Base-by-base conservation (phyloP, 805 yeast species). In the Alloascoidea hylecoeti region DNA sequence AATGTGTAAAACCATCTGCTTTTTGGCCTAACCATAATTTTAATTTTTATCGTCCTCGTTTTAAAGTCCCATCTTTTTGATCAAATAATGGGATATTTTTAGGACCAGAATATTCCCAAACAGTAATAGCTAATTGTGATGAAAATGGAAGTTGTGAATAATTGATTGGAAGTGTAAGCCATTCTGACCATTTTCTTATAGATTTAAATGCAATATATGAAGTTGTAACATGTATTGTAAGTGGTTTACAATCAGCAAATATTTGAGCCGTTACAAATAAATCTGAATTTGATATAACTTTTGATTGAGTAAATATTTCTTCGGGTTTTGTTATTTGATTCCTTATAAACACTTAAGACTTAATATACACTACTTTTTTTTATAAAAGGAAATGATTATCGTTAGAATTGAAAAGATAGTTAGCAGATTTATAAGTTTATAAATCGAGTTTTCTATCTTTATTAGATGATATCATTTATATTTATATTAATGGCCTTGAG, bases 101-200 rank as follows among this genome's bases (percentile, higher is more conserved):
- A 0, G 75, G 70, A 5, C 75, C 72, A 18, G 70, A 69, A 41
- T 72, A 77, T 44, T 82, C 94, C 72, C 78, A 81, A 2, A 86
- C 46, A 2, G 70, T 64, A 16, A 92, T 61, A 38, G 68, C 68
- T 14, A 88, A 52, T 43, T 64, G 68, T 3, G 92, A 57, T 33
- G 71, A 68, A 28, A 74, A 51, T 2, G 83, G 78, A n/a, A 89
- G 53, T 49, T 85, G 92, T 38, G 70, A 69, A 45, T 81, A 73
- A 39, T 66, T 64, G 2, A 88, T 68, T 1, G 96, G 89, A 35
- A 92, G 54, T 35, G 70, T 67, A 15, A 84, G 55, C 80, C 85
- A 78, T 42, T 75, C 73, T 46, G 78, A 70, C 88, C 92, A 84
- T 16, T 32, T 23, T 13, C 13, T 16, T 4, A 5, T 35, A n/a